Evolutionary conservation across 345 rosid genomes (phyloP).

Genomic region (Linum usitatissimum): DNA sequence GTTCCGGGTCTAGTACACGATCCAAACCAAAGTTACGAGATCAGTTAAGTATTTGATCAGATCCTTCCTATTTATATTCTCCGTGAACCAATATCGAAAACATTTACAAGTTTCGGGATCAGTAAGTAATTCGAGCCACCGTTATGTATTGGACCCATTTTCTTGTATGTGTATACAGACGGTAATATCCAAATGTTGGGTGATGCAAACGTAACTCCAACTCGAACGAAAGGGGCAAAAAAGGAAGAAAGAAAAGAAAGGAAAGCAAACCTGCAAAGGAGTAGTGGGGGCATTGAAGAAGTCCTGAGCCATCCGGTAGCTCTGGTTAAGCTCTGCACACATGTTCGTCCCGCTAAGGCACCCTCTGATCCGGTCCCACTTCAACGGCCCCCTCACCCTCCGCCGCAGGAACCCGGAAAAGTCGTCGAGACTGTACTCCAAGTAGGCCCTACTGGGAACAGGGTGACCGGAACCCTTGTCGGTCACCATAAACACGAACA

Average conservation of each 20-base stretch:
- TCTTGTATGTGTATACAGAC: too few relatives aligned
- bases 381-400: constrained; percentile 52
- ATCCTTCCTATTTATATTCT: too few relatives aligned
- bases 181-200: too few relatives aligned
- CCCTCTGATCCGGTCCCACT: constrained; percentile 68
- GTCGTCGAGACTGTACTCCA: constrained; percentile 70
- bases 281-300: constrained; percentile 71
- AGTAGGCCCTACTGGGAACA: constrained; percentile 63
- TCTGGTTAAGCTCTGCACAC: constrained; percentile 77
- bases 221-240: not conserved
- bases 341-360: constrained; percentile 55
- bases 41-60: too few relatives aligned
- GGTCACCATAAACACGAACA: constrained; percentile 71
- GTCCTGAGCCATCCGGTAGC: constrained; percentile 63
- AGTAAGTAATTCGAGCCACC: too few relatives aligned
- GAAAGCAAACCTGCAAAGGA: constrained; percentile 77
- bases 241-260: not conserved
- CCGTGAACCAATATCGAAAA: too few relatives aligned
- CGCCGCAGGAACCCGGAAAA: constrained; percentile 67
- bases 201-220: too few relatives aligned
- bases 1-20: too few relatives aligned
- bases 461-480: constrained; percentile 63
- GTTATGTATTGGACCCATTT: too few relatives aligned
- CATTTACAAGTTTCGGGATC: too few relatives aligned
- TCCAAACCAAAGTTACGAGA: too few relatives aligned